Base-by-base conservation (phyloP, 2,329 filamentous ascomycete species). In the Trichoderma oligosporum region DNA sequence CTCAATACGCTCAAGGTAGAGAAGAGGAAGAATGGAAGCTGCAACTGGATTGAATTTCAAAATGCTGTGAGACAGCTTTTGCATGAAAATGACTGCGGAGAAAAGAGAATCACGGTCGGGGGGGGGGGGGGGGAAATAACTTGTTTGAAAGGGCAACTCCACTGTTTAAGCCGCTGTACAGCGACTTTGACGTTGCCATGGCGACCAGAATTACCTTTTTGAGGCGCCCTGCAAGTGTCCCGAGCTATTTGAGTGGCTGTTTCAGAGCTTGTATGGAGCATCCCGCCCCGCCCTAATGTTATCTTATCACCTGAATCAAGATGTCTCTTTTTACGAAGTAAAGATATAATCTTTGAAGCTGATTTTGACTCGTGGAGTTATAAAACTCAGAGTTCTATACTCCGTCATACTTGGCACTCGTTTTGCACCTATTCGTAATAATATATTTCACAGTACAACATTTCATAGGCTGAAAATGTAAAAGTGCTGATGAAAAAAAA, bases 51-150 rank as follows among this genome's bases (percentile, higher is more conserved):
- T 6, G 27, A 22, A 25, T 11, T 35, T 18, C 20, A 20, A 38
- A 20, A 25, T 36, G 54, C 46, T 25, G 24, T 57, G 54, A 57
- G 46, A 51, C 54, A 57, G 25, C 54, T 57, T 57, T 47, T 54
- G 49, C 39, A 36, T 54, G 38, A 44, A 54, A 44, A 52, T 12
- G 9, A 9, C 16, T 9, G 16, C 12, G 16, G 8, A 25, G 16
- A 38, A 18, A 24, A 38, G 27, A 44, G 44, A 22, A 36, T 24
- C 31, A 33, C 20, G 38, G 36, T 38, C 11, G 36, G 14, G 36
- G 18, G 36, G 36, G 18, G 36, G 36, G 7, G n/a, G n/a, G n/a
- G n/a, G n/a, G n/a, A n/a, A n/a, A n/a, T n/a, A n/a, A 31, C 46
- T 47, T 47, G 25, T 24, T 18, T 24, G 44, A 29, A 14, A 12